Base-by-base conservation (phyloP, 1,139 yeast species). In the Blastobotrys buckinghamii region DNA sequence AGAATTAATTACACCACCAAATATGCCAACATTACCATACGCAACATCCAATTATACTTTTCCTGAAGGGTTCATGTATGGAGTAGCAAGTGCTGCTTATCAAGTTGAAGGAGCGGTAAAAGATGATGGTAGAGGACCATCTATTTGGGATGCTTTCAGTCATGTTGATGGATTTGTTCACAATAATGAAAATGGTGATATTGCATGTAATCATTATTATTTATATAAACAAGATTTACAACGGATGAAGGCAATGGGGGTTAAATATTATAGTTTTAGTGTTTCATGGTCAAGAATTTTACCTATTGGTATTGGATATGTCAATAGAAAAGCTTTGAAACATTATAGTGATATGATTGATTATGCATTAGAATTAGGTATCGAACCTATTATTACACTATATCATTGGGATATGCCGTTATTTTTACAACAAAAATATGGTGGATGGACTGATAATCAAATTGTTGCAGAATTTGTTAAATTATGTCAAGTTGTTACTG, bases 41-140 rank as follows among this genome's bases (percentile, higher is more conserved):
- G 2, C 12, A 15, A 24, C n/a, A 19, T 19, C 16, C 29, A 24
- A 16, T 39, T 24, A 35, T 30, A 35, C 48, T 13, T 34, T 50
- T 27, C 52, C 52, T 7, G 12, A 29, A 16, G 51, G 34, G 16
- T 50, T 50, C 30, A 32, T 48, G 29, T 42, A 38, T 33, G 53
- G 53, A 1, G 47, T 45, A 4, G 53, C 53, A 32, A 47, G 42
- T 16, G 36, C 53, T 9, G 55, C 57, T 2, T 39, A 44, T 29
- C 72, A 68, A 51, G 62, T 66, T 32, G 72, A 68, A 56, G 72
- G 71, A 30, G 70, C 71, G 8, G 54, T 62, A n/a, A 58, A 59
- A 29, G 68, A 55, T 39, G 67, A 66, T 42, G 70, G 70, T 13
- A 57, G 65, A 44, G 53, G 64, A 2, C 71, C 71, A 13, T 48